Conservation (phyloP, 108 stramenopile genomes). For the Skeletonema menzelii region DNA sequence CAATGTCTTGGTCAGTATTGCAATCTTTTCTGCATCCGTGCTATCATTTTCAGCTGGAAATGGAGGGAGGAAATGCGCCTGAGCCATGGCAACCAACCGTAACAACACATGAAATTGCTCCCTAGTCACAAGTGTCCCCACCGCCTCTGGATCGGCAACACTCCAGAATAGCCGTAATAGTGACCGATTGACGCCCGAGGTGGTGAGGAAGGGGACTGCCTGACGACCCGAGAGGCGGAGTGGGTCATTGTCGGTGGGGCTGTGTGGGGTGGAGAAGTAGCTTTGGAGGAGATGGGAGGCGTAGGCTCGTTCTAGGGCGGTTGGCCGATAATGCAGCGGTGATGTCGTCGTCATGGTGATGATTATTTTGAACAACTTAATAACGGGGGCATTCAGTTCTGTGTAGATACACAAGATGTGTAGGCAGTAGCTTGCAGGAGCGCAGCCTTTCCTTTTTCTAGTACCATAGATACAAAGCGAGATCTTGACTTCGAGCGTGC, state of each 20-base stretch:
- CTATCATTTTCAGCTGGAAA: background rate
- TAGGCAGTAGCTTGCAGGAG: no score
- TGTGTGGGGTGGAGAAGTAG: constrained; percentile 35
- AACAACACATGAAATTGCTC: constrained; percentile 55
- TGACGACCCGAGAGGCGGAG: constrained; percentile 55
- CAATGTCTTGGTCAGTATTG: constrained; percentile 9
- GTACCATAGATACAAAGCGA: no score
- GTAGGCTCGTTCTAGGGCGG: constrained; percentile 65
- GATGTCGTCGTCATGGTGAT: background rate
- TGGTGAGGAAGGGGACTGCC: constrained; percentile 68
- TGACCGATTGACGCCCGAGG: constrained; percentile 51
- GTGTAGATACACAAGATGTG: no score
- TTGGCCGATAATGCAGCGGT: constrained; percentile 38
- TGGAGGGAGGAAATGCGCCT: constrained; percentile 41
- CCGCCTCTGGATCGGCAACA: constrained; percentile 56
- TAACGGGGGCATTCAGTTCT: no score
- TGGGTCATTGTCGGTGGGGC: background rate
- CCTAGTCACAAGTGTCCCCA: constrained; percentile 45
- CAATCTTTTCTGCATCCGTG: background rate
- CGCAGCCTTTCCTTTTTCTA: no score
- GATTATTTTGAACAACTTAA: no score
- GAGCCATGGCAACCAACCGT: constrained; percentile 66
- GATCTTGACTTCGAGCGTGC: no score
- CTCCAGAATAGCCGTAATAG: constrained; percentile 58
- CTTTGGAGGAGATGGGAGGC: constrained; percentile 48